Conservation (phyloP, 2,329 filamentous ascomycete genomes). For the Aspergillus sp. region DNA sequence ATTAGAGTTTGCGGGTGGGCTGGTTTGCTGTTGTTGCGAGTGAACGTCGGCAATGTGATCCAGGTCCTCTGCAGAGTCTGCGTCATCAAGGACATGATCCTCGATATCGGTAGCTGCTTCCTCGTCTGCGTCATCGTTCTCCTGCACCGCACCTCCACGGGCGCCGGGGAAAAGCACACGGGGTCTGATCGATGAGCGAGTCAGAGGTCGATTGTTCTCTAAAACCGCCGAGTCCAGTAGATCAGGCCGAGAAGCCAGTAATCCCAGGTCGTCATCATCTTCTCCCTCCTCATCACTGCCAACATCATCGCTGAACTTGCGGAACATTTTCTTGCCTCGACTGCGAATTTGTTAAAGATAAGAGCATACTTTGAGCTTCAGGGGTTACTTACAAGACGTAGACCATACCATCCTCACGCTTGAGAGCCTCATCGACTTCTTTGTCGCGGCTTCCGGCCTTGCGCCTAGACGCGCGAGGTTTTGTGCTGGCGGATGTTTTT, state of each 20-base stretch:
- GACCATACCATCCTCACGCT: slow-evolving; percentile 58
- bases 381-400: slow-evolving; percentile 59
- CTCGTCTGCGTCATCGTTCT: slow-evolving; percentile 46
- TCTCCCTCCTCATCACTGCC: slow-evolving; percentile 40
- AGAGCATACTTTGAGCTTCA: background rate
- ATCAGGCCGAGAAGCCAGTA: slow-evolving; percentile 42
- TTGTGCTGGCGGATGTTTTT: slow-evolving; percentile 33
- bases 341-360: slow-evolving; percentile 39
- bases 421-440: slow-evolving; percentile 51
- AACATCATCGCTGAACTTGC: slow-evolving; percentile 50
- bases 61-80: slow-evolving; percentile 17
- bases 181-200: slow-evolving; percentile 59
- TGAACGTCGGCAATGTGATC: slow-evolving; percentile 16
- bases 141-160: slow-evolving; percentile 41
- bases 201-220: slow-evolving; percentile 49
- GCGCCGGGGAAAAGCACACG: slow-evolving; percentile 58
- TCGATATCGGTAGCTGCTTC: slow-evolving; percentile 59
- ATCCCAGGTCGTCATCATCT: slow-evolving; percentile 42
- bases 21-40: slow-evolving; percentile 21
- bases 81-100: slow-evolving; percentile 26
- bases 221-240: slow-evolving; percentile 31
- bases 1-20: slow-evolving; percentile 21
- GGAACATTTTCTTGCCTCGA: slow-evolving; percentile 62
- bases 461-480: slow-evolving; percentile 33
- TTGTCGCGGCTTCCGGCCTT: slow-evolving; percentile 32